Evolutionary conservation across 805 yeast genomes (phyloP).

Genomic region (Ogataea degrootiae): DNA sequence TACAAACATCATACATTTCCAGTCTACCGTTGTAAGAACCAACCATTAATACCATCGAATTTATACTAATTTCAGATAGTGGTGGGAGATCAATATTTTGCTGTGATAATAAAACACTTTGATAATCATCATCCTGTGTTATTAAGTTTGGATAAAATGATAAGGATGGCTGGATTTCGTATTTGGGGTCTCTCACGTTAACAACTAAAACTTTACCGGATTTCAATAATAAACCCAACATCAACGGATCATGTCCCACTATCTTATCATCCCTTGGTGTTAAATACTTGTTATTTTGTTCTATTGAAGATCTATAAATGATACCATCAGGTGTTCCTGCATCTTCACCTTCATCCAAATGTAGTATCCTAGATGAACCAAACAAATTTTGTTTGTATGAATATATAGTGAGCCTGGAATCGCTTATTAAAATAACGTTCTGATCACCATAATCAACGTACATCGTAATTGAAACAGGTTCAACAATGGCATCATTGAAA

Average conservation of each 20-base stretch:
- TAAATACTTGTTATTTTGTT: constrained; percentile 15
- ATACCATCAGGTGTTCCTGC: not conserved
- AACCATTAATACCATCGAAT: constrained; percentile 28
- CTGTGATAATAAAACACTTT: constrained; percentile 7
- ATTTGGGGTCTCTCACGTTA: constrained; percentile 34
- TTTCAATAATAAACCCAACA: constrained; percentile 31
- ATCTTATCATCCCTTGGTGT: constrained; percentile 12
- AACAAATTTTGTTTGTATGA: constrained; percentile 12
- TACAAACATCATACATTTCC: constrained; percentile 37
- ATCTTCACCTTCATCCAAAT: constrained; percentile 7
- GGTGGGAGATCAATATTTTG: constrained; percentile 23
- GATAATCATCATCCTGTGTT: constrained; percentile 17
- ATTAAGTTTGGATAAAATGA: constrained; percentile 20
- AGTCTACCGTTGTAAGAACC: constrained; percentile 41
- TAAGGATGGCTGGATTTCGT: constrained; percentile 14
- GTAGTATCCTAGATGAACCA: constrained; percentile 3
- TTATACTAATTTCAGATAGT: constrained; percentile 25
- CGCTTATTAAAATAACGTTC: constrained; percentile 19
- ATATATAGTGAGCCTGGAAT: constrained; percentile 15
- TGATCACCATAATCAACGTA: constrained; percentile 30
- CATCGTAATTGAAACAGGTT: constrained; percentile 12
- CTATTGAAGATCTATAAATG: constrained; percentile 22
- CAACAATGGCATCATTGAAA: not conserved
- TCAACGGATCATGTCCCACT: constrained; percentile 28
- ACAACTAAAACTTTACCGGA: constrained; percentile 39